Evolutionary conservation across 768 basidiomycete species (phyloP).

Genomic region (Serendipita indica): DNA sequence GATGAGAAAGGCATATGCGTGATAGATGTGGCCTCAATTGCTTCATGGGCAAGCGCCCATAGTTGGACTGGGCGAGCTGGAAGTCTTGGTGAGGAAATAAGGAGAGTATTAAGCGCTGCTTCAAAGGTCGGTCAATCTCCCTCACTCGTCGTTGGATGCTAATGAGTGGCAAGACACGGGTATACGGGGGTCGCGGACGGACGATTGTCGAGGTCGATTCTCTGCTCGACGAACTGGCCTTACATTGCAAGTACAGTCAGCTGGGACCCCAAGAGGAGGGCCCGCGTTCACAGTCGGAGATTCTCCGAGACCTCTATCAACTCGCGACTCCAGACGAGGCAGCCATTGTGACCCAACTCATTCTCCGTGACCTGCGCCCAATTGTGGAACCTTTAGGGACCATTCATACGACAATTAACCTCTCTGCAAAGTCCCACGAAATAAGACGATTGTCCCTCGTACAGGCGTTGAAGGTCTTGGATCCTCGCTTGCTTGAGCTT

Average conservation of each 20-base stretch:
- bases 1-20: slow-evolving; percentile 20
- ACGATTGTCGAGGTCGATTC: slow-evolving; percentile 40
- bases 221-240: slow-evolving; percentile 62
- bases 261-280: slow-evolving; percentile 21
- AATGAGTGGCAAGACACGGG: neutral
- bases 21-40: slow-evolving; percentile 15
- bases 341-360: slow-evolving; percentile 65
- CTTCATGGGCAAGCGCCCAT: slow-evolving; percentile 21
- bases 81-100: slow-evolving; percentile 57
- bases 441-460: slow-evolving; percentile 40
- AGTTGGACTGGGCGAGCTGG: slow-evolving; percentile 33
- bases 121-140: neutral
- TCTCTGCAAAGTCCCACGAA: slow-evolving; percentile 40
- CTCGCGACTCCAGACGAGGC: slow-evolving; percentile 47
- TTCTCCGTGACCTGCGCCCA: slow-evolving; percentile 75
- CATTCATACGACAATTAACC: slow-evolving; percentile 33
- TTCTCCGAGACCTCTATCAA: slow-evolving; percentile 45
- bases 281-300: slow-evolving; percentile 21
- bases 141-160: neutral
- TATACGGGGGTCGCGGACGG: slow-evolving; percentile 16
- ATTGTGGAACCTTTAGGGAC: slow-evolving; percentile 52
- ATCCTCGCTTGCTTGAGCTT: slow-evolving; percentile 40
- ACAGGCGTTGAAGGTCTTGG: slow-evolving; percentile 62
- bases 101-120: slow-evolving; percentile 21
- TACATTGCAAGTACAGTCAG: slow-evolving; percentile 45